Conservation (phyloP, 768 basidiomycete genomes). For the Nidularia sp. region DNA sequence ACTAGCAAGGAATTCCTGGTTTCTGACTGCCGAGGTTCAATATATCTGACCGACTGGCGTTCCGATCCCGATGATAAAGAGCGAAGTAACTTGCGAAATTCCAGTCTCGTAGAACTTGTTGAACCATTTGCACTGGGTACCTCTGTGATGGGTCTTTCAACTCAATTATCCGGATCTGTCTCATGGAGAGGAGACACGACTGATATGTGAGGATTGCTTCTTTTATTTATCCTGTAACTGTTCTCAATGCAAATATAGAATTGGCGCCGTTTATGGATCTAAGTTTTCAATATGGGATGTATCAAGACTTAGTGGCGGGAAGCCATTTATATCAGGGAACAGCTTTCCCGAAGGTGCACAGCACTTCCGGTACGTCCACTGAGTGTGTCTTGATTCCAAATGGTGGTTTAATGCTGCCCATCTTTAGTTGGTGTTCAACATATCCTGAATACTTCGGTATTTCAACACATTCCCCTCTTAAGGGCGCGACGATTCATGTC, state of each 20-base stretch:
- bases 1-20: constrained; percentile 80
- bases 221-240: neutral
- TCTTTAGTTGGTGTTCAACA: constrained; percentile 70
- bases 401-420: neutral
- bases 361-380: constrained; percentile 59
- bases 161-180: constrained; percentile 51
- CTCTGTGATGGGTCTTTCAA: constrained; percentile 38
- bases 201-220: constrained; percentile 51
- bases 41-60: constrained; percentile 83
- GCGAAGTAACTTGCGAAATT: constrained; percentile 54
- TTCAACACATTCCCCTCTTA: constrained; percentile 51
- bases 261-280: constrained; percentile 74
- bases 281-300: constrained; percentile 77
- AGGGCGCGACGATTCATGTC: constrained; percentile 67
- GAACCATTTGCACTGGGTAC: constrained; percentile 64
- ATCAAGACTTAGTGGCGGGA: constrained; percentile 66
- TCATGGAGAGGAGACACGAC: constrained; percentile 69
- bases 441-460: constrained; percentile 77
- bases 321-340: constrained; percentile 57
- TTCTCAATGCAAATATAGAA: constrained; percentile 9
- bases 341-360: constrained; percentile 67
- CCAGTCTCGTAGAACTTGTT: constrained; percentile 64
- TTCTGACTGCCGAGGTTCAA: constrained; percentile 67
- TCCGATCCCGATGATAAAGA: constrained; percentile 57
- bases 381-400: neutral